Percentiles rank a stretch among this genome's conserved stretches.
Evolutionary conservation across 495 filamentous ascomycete species (phyloP).

Genomic region (Aspergillus ellipticus): DNA sequence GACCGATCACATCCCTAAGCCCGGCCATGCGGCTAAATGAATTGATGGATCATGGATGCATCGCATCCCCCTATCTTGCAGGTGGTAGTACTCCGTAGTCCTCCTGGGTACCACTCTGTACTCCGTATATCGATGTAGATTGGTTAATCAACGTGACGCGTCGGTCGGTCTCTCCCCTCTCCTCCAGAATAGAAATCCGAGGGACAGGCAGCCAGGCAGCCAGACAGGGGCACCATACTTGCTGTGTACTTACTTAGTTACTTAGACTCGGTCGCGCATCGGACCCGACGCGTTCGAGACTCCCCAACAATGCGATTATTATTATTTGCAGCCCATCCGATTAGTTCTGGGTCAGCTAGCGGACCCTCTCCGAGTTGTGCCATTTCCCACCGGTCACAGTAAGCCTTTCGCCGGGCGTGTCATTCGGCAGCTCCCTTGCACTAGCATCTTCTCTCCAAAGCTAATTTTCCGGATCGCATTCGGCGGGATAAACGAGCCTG

Average conservation of each 20-base stretch:
- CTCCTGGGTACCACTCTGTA: too few species aligned
- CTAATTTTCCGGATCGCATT: not conserved
- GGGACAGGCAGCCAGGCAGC: too few species aligned
- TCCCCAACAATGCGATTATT: too few species aligned
- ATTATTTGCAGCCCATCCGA: not conserved
- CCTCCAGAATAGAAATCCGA: not conserved
- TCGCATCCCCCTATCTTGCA: too few species aligned
- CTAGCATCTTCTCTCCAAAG: not conserved
- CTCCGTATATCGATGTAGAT: too few species aligned
- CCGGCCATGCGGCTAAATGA: too few species aligned
- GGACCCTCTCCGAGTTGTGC: not conserved
- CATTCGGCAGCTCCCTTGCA: constrained; percentile 5
- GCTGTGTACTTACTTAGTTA: too few species aligned
- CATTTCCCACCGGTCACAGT: too few species aligned
- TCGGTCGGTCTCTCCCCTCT: too few species aligned
- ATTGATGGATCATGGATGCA: too few species aligned
- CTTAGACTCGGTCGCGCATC: constrained; percentile 1
- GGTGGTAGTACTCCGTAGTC: too few species aligned
- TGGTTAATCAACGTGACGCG: not conserved
- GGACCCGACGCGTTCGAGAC: not conserved
- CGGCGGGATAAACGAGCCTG: not conserved
- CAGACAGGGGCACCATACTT: too few species aligned
- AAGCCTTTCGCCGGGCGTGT: not conserved
- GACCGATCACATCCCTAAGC: not conserved
- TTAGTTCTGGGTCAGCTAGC: not conserved